Evolutionary conservation across 129 eudicot genomes (phyloP).

Genomic region (Cynara cardunculus): DNA sequence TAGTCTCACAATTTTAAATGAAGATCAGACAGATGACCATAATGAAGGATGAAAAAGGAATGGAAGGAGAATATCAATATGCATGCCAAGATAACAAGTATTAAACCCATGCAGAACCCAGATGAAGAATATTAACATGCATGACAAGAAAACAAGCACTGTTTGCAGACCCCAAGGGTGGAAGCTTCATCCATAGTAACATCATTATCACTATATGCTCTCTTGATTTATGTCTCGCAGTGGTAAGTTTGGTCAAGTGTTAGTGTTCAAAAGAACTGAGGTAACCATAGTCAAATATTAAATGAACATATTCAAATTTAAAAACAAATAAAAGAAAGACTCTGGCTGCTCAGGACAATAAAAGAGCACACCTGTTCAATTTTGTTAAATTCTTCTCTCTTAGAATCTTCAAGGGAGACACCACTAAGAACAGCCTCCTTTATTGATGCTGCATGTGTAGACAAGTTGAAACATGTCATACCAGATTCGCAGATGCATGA

Average conservation of each 20-base stretch:
- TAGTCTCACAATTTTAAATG: too few relatives aligned
- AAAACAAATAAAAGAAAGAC: neutral
- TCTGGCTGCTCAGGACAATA: neutral
- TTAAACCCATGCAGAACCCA: neutral
- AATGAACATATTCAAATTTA: neutral
- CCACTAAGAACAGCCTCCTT: conserved; percentile 97
- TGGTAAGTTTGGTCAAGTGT: neutral
- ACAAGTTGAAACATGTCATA: conserved; percentile 12
- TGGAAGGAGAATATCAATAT: neutral
- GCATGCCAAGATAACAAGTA: neutral
- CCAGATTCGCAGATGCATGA: neutral
- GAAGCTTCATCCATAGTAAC: neutral
- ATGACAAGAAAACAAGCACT: neutral
- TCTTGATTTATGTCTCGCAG: neutral
- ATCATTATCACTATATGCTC: neutral
- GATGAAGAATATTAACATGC: neutral
- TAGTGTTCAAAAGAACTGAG: neutral
- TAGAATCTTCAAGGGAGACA: conserved; percentile 90
- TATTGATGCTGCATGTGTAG: conserved; percentile 63
- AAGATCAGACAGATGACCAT: neutral
- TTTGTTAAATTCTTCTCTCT: conserved; percentile 82
- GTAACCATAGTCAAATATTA: neutral
- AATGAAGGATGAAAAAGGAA: neutral
- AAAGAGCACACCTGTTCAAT: conserved; percentile 68
- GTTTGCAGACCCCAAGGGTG: neutral